phyloP scores from a whole-genome alignment of 306 rosid species.

The Sesbania bispinosa region DNA sequence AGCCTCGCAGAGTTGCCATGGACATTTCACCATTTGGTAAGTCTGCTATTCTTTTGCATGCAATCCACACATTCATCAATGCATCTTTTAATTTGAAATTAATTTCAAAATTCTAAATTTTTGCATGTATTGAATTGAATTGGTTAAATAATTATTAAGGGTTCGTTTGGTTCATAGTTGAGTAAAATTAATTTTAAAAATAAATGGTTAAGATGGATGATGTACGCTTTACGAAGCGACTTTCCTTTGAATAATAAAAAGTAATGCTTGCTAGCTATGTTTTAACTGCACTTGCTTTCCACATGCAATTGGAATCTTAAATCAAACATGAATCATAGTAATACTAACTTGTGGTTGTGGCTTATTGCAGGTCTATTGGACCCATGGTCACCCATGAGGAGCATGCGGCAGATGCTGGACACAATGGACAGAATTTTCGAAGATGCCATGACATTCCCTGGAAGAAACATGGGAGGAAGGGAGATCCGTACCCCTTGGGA shows the following conservation, averaged over 20 bases:
- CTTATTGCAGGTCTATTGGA: constrained; percentile 54
- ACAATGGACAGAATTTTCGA: constrained; percentile 64
- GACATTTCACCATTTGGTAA: constrained; percentile 72
- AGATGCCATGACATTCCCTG: constrained; percentile 44
- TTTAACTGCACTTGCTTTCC: background rate
- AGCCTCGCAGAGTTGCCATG: constrained; percentile 42
- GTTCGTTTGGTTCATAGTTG: too few relatives aligned
- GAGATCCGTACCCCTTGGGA: constrained; percentile 71
- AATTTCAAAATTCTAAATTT: too few relatives aligned
- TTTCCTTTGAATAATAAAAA: background rate
- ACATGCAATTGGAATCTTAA: background rate
- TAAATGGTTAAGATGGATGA: too few relatives aligned
- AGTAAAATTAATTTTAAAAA: too few relatives aligned
- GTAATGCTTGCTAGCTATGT: background rate
- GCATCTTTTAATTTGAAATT: too few relatives aligned
- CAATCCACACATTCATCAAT: background rate
- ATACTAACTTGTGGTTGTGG: background rate
- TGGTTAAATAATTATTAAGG: background rate
- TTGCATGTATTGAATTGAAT: background rate
- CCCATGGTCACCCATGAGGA: constrained; percentile 71
- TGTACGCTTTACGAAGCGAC: too few relatives aligned
- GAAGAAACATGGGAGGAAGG: constrained; percentile 39
- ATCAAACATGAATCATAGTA: background rate
- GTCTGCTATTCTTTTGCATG: background rate
- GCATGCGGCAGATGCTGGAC: constrained; percentile 79